Conservation (phyloP, 2,329 filamentous ascomycete genomes). For the Ophiosphaerella herpotricha region DNA sequence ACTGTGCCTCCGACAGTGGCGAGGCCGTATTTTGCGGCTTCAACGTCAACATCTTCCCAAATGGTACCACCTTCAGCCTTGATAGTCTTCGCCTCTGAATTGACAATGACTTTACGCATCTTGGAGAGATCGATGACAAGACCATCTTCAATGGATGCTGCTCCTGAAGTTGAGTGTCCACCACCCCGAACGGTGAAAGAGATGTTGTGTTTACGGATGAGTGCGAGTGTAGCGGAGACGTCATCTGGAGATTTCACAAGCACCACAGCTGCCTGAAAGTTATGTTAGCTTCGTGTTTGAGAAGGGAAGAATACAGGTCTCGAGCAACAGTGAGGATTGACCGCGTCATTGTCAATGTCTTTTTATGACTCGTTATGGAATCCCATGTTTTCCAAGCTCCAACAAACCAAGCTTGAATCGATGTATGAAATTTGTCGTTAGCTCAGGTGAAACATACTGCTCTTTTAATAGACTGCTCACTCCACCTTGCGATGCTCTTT, state of each 20-base stretch:
- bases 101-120: conserved; percentile 57
- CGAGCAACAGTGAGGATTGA: too few relatives aligned
- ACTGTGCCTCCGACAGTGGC: conserved; percentile 67
- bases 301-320: neutral
- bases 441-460: conserved; percentile 22
- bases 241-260: conserved; percentile 23
- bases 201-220: conserved; percentile 40
- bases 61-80: conserved; percentile 57
- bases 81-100: conserved; percentile 52
- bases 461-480: conserved; percentile 34
- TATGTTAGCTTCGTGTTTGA: neutral
- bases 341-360: too few relatives aligned
- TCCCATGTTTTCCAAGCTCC: too few relatives aligned
- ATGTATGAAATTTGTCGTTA: neutral
- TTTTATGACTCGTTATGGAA: too few relatives aligned
- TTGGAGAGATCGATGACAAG: conserved; percentile 61
- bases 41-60: conserved; percentile 61
- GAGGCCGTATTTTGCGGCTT: conserved; percentile 56
- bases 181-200: conserved; percentile 61
- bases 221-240: conserved; percentile 27
- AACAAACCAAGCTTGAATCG: too few relatives aligned
- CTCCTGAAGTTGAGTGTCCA: conserved; percentile 60
- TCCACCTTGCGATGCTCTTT: conserved; percentile 34
- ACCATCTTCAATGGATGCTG: conserved; percentile 56
- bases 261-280: conserved; percentile 26